phyloP scores from a whole-genome alignment of 1,284 basidiomycete species.

The Athelia sp. region DNA sequence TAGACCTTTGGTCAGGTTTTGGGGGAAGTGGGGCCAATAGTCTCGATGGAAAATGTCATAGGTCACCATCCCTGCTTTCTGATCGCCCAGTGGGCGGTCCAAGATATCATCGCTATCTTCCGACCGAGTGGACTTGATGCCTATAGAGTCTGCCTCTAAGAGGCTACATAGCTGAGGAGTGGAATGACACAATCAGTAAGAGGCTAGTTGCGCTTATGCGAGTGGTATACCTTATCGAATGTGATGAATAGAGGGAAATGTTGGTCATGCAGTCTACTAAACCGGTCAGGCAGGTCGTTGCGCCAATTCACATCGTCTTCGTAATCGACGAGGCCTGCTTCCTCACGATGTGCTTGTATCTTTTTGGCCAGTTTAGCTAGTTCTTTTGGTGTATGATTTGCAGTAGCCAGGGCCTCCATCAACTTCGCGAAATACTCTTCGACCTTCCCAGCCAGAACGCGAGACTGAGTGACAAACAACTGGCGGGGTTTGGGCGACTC shows the following conservation, averaged over 20 bases:
- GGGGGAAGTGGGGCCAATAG: slow-evolving; percentile 66
- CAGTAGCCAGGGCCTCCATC: slow-evolving; percentile 38
- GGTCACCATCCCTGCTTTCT: slow-evolving; percentile 28
- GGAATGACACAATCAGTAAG: no score
- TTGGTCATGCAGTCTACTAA: slow-evolving; percentile 49
- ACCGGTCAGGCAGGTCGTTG: slow-evolving; percentile 47
- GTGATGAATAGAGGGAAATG: slow-evolving; percentile 74
- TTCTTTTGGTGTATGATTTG: slow-evolving; percentile 31
- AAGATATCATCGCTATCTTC: no score
- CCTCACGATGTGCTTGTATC: slow-evolving; percentile 18
- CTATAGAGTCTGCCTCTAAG: not conserved
- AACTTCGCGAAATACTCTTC: slow-evolving; percentile 60
- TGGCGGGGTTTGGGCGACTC: slow-evolving; percentile 47
- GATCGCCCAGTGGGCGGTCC: not conserved
- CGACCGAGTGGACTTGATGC: no score
- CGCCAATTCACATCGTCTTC: slow-evolving; percentile 45
- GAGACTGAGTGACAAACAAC: slow-evolving; percentile 69
- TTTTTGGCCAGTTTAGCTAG: slow-evolving; percentile 22
- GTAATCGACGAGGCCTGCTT: slow-evolving; percentile 37
- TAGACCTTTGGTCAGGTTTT: slow-evolving; percentile 47
- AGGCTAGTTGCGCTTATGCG: no score
- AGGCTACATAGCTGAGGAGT: not conserved
- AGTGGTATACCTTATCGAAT: slow-evolving; percentile 59
- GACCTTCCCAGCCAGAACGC: slow-evolving; percentile 61
- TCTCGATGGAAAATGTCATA: slow-evolving; percentile 44